phyloP scores from a whole-genome alignment of 2,329 filamentous ascomycete species.

The Tolypocladium sp. region DNA sequence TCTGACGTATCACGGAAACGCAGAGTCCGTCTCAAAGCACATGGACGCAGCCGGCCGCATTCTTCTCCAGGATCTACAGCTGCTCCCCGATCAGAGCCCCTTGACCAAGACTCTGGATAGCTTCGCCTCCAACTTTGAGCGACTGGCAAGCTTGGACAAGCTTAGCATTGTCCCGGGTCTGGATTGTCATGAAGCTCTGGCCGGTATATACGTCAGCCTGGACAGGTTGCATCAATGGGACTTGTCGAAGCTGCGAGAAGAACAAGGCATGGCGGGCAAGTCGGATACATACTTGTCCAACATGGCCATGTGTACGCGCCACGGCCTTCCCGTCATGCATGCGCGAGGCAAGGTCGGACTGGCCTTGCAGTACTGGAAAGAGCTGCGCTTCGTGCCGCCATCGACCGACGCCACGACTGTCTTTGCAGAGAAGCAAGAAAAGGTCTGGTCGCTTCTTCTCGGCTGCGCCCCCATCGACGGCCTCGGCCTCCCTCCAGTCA shows the following conservation, averaged over 20 bases:
- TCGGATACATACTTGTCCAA: conserved; percentile 40
- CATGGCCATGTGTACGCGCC: conserved; percentile 58
- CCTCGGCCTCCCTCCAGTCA: conserved; percentile 47
- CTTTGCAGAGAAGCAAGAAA: conserved; percentile 31
- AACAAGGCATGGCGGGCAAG: conserved; percentile 32
- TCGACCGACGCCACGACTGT: conserved; percentile 24
- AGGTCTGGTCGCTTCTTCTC: conserved; percentile 58
- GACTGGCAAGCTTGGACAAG: conserved; percentile 60
- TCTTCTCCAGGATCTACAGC: conserved; percentile 54
- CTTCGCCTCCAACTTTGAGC: conserved; percentile 64
- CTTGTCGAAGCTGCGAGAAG: conserved; percentile 44
- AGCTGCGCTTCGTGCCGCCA: conserved; percentile 39
- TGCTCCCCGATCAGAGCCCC: conserved; percentile 49
- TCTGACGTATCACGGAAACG: conserved; percentile 53
- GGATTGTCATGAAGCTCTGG: conserved; percentile 70
- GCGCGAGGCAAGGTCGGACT: conserved; percentile 57
- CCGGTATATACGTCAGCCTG: conserved; percentile 63
- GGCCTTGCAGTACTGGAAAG: conserved; percentile 70
- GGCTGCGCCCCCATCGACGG: conserved; percentile 47
- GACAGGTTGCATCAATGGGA: conserved; percentile 64
- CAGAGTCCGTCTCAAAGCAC: conserved; percentile 49
- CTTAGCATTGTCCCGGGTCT: conserved; percentile 59
- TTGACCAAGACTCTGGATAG: conserved; percentile 61
- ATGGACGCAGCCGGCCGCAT: conserved; percentile 55
- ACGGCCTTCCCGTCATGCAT: conserved; percentile 66